Percentiles rank a stretch among this genome's conserved stretches.
phyloP scores from a whole-genome alignment of 495 filamentous ascomycete species.

The Aspergillus mulundensis region DNA sequence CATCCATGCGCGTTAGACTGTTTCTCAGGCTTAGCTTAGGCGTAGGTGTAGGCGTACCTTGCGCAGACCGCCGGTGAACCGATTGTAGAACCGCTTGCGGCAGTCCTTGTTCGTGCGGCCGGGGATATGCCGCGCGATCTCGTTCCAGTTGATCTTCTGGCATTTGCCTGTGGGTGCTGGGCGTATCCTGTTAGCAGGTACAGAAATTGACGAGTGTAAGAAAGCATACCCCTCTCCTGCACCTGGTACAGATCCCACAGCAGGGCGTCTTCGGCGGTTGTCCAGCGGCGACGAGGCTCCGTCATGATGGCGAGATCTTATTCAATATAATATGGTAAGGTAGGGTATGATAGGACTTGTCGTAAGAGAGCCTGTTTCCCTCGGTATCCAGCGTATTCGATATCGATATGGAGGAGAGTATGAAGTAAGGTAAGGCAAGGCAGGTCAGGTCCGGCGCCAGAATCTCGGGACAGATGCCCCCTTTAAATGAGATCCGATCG shows the following conservation, averaged over 20 bases:
- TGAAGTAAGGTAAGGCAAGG: no score
- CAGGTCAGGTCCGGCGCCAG: no score
- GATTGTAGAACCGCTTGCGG: slow-evolving; percentile 12
- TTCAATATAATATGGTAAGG: no score
- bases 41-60: slow-evolving; percentile 9
- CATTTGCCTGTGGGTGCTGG: slow-evolving; percentile 12
- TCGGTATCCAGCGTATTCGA: no score
- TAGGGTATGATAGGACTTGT: no score
- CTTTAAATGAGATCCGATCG: background rate
- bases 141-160: slow-evolving; percentile 15
- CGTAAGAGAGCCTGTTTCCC: no score
- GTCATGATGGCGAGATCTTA: background rate
- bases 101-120: slow-evolving; percentile 14
- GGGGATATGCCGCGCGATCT: slow-evolving; percentile 11
- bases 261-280: slow-evolving; percentile 5
- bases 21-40: no score
- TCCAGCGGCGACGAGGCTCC: slow-evolving; percentile 12
- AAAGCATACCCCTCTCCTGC: slow-evolving; percentile 7
- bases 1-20: no score
- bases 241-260: slow-evolving; percentile 12
- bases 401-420: no score
- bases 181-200: no score
- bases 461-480: background rate
- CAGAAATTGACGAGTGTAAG: no score
- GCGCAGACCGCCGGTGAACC: slow-evolving; percentile 10